Conservation (phyloP, 179 eudicot species). For the Dionaea muscipula region DNA sequence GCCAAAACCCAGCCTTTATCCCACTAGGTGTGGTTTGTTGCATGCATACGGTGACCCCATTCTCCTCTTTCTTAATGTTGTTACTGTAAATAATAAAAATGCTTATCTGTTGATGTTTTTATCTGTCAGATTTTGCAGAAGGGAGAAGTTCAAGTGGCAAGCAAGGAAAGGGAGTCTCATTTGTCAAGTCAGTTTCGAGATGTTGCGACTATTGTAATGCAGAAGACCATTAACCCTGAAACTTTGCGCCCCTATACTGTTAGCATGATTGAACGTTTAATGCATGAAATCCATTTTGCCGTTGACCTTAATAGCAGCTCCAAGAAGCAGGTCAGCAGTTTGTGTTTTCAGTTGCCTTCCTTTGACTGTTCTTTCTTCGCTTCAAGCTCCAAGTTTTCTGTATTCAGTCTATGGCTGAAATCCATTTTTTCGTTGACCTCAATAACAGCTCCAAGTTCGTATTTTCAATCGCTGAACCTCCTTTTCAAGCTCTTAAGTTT, state of each 20-base stretch:
- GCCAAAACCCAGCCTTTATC: no score
- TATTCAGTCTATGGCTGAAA: no score
- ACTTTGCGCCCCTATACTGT: constrained; percentile 85
- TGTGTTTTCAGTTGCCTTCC: constrained; percentile 1
- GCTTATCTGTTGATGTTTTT: background rate
- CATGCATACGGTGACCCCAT: no score
- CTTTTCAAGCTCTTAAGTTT: no score
- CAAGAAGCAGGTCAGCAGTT: constrained; percentile 66
- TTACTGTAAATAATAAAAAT: background rate
- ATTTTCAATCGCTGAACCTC: no score
- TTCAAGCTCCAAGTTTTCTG: background rate
- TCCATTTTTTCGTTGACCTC: no score
- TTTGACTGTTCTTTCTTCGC: no score
- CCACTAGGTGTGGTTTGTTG: no score
- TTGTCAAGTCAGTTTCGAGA: constrained; percentile 87
- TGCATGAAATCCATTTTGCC: constrained; percentile 97
- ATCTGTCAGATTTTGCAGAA: constrained; percentile 73
- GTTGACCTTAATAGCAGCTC: constrained; percentile 86
- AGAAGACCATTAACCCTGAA: constrained; percentile 84
- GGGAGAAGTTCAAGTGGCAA: constrained; percentile 98
- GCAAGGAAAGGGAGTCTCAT: constrained; percentile 95
- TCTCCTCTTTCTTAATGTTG: background rate
- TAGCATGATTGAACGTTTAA: constrained; percentile 93
- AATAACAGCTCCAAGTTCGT: no score
- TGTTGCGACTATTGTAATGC: constrained; percentile 93